phyloP scores from a whole-genome alignment of 2,329 filamentous ascomycete species.

The Nectriaceae sp. region DNA sequence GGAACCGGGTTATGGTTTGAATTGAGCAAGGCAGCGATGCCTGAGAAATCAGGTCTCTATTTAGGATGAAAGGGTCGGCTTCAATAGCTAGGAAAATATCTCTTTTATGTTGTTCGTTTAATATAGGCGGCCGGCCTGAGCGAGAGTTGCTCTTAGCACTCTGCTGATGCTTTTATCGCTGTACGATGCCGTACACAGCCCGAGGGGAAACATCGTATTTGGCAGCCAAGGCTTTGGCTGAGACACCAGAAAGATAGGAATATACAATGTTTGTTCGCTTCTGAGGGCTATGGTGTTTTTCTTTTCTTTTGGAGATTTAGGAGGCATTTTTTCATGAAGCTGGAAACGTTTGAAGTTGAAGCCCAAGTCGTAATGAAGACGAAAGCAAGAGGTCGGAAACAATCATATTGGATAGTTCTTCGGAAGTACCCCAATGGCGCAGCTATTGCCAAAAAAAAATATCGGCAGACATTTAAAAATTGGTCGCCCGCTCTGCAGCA shows the following conservation, averaged over 20 bases:
- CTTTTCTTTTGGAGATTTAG: too few relatives aligned
- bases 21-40: slow-evolving; percentile 3
- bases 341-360: too few relatives aligned
- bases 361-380: too few relatives aligned
- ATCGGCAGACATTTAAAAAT: too few relatives aligned
- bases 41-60: slow-evolving; percentile 1
- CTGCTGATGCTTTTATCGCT: not conserved
- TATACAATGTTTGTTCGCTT: not conserved
- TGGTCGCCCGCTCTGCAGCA: too few relatives aligned
- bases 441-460: too few relatives aligned
- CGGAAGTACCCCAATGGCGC: too few relatives aligned
- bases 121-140: slow-evolving; percentile 1
- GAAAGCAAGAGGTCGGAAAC: too few relatives aligned
- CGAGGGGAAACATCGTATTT: not conserved
- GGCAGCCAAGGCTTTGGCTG: not conserved
- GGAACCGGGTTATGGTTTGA: slow-evolving; percentile 7
- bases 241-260: not conserved
- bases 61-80: slow-evolving; percentile 8
- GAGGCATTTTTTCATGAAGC: too few relatives aligned
- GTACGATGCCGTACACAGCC: slow-evolving; percentile 1
- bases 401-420: too few relatives aligned
- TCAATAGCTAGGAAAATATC: slow-evolving; percentile 7
- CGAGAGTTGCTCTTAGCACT: not conserved
- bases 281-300: not conserved
- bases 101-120: slow-evolving; percentile 6